Base-by-base conservation (phyloP, 2,329 filamentous ascomycete genomes). In the Fusarium chaquense region DNA sequence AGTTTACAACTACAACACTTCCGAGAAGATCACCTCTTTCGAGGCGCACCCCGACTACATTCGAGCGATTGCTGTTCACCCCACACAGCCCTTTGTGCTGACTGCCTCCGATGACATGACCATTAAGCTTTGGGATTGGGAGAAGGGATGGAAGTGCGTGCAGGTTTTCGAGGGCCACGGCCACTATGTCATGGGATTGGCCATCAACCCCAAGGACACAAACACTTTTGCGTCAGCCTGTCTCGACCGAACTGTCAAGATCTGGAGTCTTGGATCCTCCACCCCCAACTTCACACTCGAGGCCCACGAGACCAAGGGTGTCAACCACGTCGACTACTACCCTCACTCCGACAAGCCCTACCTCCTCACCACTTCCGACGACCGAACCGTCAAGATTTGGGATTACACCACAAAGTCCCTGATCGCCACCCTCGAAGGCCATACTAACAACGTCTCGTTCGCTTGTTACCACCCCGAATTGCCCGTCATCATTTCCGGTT, bases 1-100 rank as follows among this genome's bases (percentile, higher is more conserved):
- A 75, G 93, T 97, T 70, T 97, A 97, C 88, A 98, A 99, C 85
- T 99, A 98, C 87, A 98, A 99, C 84, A 99, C 96, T 56, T 97
- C 93, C 65, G 96, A 99, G 83, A 98, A 98, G 88, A 96, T 98
- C 77, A 95, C 94, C 56, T 93, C 93, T 18, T 98, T 98, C 81
- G 95, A 98, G 83, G 95, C 94, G 53, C 96, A 99, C 79, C 96
- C 96, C 65, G 96, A 99, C 82, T 99, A 99, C 78, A 98, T 99
- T 79, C 93, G 96, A 76, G 94, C 96, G 52, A 98, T 99, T 74
- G 93, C 91, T 69, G 93, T 99, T 38, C 96, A 99, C 80, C 96
- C 96, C 9, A 94, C 94, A 45, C 94, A 97, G 78, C 94, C 96
- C 2, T 98, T 98, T 77, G 93, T 98, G 55, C 86, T 99, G 64